phyloP scores from a whole-genome alignment of 2,329 filamentous ascomycete genomes.

The Calonectria pseudoreteaudii region DNA sequence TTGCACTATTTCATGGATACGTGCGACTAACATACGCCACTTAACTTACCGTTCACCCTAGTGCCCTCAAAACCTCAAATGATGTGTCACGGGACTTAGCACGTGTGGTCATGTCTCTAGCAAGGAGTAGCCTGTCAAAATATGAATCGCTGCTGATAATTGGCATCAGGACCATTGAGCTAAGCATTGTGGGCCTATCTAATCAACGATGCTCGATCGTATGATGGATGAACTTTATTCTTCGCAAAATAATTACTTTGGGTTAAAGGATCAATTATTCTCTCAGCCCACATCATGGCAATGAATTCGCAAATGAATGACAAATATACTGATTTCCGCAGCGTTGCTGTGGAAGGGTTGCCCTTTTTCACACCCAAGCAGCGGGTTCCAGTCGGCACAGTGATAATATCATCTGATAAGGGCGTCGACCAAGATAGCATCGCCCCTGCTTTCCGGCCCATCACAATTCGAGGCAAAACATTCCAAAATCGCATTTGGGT shows the following conservation, averaged over 20 bases:
- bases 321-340: background rate
- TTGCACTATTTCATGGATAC: background rate
- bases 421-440: background rate
- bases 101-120: background rate
- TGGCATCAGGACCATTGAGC: background rate
- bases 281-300: background rate
- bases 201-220: background rate
- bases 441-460: background rate
- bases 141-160: background rate
- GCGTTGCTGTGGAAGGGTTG: background rate
- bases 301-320: background rate
- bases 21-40: background rate
- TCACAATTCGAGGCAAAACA: constrained; percentile 20
- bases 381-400: background rate
- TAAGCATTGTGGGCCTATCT: background rate
- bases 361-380: constrained; percentile 8
- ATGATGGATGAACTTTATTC: background rate
- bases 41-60: background rate
- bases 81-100: background rate
- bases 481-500: constrained; percentile 26
- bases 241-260: background rate
- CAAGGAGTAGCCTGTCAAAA: background rate
- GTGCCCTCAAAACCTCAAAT: background rate
- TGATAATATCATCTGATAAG: background rate
- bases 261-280: too few species aligned